phyloP scores from a whole-genome alignment of 768 basidiomycete genomes.

The Hygrocybe punicea region DNA sequence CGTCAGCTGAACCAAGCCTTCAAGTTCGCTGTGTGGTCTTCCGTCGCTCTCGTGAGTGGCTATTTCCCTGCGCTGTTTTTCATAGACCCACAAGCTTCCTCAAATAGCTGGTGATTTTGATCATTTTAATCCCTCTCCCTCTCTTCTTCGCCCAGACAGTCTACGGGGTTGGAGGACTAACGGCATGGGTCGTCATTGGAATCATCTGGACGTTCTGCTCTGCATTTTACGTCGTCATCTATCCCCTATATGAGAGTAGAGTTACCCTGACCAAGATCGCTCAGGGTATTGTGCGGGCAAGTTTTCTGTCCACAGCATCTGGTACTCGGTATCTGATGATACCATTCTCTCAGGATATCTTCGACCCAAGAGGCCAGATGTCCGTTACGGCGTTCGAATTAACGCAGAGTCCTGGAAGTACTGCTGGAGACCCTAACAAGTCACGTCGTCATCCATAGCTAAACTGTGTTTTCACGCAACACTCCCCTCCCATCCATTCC shows the following conservation, averaged over 20 bases:
- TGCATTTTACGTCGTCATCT: conserved; percentile 72
- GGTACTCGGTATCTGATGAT: no score
- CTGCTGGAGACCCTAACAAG: no score
- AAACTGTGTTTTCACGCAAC: no score
- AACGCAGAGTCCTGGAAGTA: no score
- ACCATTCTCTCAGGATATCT: no score
- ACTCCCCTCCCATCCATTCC: no score
- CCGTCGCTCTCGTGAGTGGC: conserved; percentile 56
- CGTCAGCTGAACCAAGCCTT: conserved; percentile 68
- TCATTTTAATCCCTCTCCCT: conserved; percentile 78
- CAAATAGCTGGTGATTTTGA: conserved; percentile 53
- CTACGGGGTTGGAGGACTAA: conserved; percentile 59
- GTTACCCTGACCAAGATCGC: conserved; percentile 56
- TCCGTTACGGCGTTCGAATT: no score
- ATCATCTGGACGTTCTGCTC: conserved; percentile 85
- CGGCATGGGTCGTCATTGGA: conserved; percentile 78
- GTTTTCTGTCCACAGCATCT: neutral
- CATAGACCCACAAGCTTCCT: neutral
- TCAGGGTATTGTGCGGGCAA: conserved; percentile 63
- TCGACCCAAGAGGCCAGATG: no score
- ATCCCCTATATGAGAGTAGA: conserved; percentile 84
- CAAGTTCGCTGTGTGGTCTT: conserved; percentile 74
- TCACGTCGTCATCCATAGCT: no score
- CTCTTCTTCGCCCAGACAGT: conserved; percentile 80
- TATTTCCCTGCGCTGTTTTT: neutral